Evolutionary conservation across 2,329 filamentous ascomycete species (phyloP).

Genomic region (Myrmaecium sp.): DNA sequence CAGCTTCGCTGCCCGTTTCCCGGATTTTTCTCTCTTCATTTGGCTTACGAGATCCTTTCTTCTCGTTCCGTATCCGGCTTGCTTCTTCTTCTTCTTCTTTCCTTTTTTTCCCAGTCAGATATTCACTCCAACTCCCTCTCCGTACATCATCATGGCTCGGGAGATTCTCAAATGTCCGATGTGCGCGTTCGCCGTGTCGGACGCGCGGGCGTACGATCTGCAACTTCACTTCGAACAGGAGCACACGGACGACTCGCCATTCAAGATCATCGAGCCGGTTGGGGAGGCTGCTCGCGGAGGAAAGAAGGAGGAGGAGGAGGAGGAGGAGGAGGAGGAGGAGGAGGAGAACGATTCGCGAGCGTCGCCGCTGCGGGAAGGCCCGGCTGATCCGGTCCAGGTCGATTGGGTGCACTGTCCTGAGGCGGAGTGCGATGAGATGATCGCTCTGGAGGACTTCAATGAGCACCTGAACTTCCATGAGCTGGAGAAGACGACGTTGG

Average conservation of each 20-base stretch:
- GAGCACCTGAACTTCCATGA: conserved; percentile 30
- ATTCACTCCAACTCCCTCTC: too few species aligned
- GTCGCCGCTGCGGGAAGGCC: conserved; percentile 3
- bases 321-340: not conserved
- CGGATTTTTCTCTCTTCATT: too few species aligned
- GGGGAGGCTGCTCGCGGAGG: conserved; percentile 8
- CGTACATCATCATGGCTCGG: conserved; percentile 3
- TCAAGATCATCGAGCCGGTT: conserved; percentile 16
- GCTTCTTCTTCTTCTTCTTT: too few species aligned
- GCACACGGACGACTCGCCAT: conserved; percentile 22
- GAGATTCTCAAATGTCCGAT: conserved; percentile 3
- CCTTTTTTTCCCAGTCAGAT: too few species aligned
- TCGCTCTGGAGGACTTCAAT: conserved; percentile 25
- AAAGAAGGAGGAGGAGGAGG: conserved; percentile 1
- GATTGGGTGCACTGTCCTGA: conserved; percentile 22
- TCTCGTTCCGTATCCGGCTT: too few species aligned
- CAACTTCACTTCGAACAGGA: conserved; percentile 24
- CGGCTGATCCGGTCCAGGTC: conserved; percentile 13
- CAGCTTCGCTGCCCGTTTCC: too few species aligned
- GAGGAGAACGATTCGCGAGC: conserved; percentile 1
- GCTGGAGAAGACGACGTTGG: conserved; percentile 18
- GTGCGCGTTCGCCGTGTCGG: conserved; percentile 1
- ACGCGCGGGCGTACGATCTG: conserved; percentile 15
- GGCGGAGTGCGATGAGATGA: conserved; percentile 24
- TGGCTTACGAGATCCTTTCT: too few species aligned